Evolutionary conservation across 257 asterid species (phyloP).

Genomic region (Hygrophila difformis): DNA sequence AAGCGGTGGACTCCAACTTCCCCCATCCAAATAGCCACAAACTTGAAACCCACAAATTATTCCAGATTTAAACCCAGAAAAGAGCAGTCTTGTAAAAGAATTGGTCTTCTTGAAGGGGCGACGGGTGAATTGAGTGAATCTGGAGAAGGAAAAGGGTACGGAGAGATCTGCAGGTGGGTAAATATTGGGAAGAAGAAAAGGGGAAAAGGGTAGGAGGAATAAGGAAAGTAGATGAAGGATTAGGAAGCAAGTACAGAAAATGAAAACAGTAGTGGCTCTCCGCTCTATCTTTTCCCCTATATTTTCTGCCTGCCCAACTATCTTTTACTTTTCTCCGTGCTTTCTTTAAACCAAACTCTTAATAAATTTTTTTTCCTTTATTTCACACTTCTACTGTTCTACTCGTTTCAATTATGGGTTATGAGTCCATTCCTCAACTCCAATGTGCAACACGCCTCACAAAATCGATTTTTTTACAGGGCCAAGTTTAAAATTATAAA

Average conservation of each 20-base stretch:
- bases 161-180: slow-evolving; percentile 26
- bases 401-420: too few species aligned
- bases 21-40: background rate
- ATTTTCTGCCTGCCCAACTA: slow-evolving; percentile 12
- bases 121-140: slow-evolving; percentile 7
- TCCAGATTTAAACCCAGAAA: slow-evolving; percentile 13
- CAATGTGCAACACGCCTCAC: too few species aligned
- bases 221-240: slow-evolving; percentile 14
- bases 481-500: too few species aligned
- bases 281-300: too few species aligned
- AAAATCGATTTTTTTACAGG: too few species aligned
- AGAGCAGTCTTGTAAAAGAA: background rate
- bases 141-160: background rate
- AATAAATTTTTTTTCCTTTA: too few species aligned
- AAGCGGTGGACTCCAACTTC: background rate
- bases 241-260: too few species aligned
- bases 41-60: slow-evolving; percentile 12
- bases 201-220: slow-evolving; percentile 1
- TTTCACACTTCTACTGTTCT: too few species aligned
- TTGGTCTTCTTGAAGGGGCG: slow-evolving; percentile 2
- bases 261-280: too few species aligned
- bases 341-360: slow-evolving; percentile 10
- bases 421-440: too few species aligned
- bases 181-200: slow-evolving; percentile 6
- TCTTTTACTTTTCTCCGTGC: slow-evolving; percentile 24